These are phyloP conservation scores for Dissophora globulifera DNA, from an alignment of 192 early-diverging fungal genomes.

Conservation along the genomic window DNA sequence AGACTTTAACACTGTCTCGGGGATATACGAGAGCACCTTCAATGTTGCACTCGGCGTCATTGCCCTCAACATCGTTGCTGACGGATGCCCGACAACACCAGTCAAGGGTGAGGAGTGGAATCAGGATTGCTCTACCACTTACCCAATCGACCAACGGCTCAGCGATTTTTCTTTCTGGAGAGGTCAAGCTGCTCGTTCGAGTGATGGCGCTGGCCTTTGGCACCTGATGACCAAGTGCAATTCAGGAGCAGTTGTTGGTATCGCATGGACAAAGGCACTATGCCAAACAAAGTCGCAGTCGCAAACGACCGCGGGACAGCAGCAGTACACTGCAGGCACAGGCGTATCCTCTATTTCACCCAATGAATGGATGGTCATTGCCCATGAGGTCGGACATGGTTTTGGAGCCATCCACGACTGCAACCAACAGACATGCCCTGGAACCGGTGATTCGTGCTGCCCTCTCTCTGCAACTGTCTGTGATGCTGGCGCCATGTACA, in stretches of 20 bases:
- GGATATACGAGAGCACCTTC: slow-evolving; percentile 85
- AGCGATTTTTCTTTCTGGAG: slow-evolving; percentile 94
- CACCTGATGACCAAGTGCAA: slow-evolving; percentile 90
- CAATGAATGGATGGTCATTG: slow-evolving; percentile 95
- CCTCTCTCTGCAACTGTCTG: slow-evolving; percentile 75
- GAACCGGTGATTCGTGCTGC: slow-evolving; percentile 69
- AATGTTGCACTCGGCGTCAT: slow-evolving; percentile 88
- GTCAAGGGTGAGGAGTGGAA: slow-evolving; percentile 73
- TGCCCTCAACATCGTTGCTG: slow-evolving; percentile 75
- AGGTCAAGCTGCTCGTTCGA: slow-evolving; percentile 58
- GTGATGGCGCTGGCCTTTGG: slow-evolving; percentile 90
- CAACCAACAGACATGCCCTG: slow-evolving; percentile 70
- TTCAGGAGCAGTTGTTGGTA: slow-evolving; percentile 83
- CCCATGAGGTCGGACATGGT: slow-evolving; percentile 93
- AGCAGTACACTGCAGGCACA: slow-evolving; percentile 77
- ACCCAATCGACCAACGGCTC: slow-evolving; percentile 77
- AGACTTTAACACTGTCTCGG: slow-evolving; percentile 86
- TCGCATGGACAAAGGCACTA: slow-evolving; percentile 86
- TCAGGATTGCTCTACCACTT: slow-evolving; percentile 72
- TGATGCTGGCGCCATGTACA: slow-evolving; percentile 70
- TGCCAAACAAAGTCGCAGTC: slow-evolving; percentile 67
- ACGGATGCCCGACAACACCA: slow-evolving; percentile 63
- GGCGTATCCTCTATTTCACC: slow-evolving; percentile 85
- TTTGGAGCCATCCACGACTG: slow-evolving; percentile 95
- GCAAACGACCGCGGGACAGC: slow-evolving; percentile 59